Base-by-base conservation (phyloP, 2,329 filamentous ascomycete genomes). In the Arthroderma sp. region DNA sequence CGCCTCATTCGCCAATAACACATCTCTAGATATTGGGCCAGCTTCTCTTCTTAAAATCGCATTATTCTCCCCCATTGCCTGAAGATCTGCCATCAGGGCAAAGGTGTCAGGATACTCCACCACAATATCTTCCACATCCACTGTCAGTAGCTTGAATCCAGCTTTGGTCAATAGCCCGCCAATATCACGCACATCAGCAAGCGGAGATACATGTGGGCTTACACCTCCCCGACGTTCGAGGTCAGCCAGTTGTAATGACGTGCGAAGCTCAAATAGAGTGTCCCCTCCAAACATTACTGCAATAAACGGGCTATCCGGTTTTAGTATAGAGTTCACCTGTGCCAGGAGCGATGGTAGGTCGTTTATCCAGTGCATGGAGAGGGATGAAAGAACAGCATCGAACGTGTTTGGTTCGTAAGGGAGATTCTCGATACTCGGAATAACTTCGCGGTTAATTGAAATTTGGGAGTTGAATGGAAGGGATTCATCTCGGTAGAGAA, bases 251-350 rank as follows among this genome's bases (percentile, higher is more conserved):
- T 98, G 93, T 13, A 98, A 77, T 35, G 90, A 93, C 0, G 91
- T 95, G 35, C 93, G 87, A 56, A 98, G 79, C 76, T 98, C 93
- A 68, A 86, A 98, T 0, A 98, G 79, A 6, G 88, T 91, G 71
- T 98, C 93, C 0, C 93, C 93, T 57, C 93, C 93, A 60, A 95
- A 85, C 91, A 98, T 98, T 63, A 91, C 91, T 13, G 87, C 91
- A 51, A 98, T 84, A 68, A 98, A 95, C 1, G 94, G 90, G 58
- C 81, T 80, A 70, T 98, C 93, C 0, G 91, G 90, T 72, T 94
- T 95, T 25, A 98, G 79, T 35, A 94, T 77, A 62, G 81, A 80
- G 76, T 95, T 95, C 68, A 96, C 86, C 68, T 95, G 88, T 1
- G 84, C 78, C 1, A 98, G 79, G 9, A 94, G 77, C 0, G 86